Base-by-base conservation (phyloP, 371 early-diverging fungal species). In the Lichtheimia ornata region DNA sequence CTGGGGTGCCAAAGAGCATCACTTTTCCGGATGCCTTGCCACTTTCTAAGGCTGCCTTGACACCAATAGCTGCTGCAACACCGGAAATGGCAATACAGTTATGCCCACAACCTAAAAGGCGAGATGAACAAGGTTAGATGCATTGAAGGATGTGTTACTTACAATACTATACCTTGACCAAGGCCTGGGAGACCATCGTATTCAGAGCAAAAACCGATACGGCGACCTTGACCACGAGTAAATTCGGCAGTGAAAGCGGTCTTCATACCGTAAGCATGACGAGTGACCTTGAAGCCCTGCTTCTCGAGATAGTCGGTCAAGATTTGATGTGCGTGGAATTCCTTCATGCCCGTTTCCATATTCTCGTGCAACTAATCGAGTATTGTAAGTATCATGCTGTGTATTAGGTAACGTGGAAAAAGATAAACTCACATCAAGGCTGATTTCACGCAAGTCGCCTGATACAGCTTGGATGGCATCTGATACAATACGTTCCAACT, bases 1-100 rank as follows among this genome's bases (percentile, higher is more conserved):
- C 91, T 1, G 93, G 91, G 0, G 90, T 89, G 11, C 91, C 93
- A 74, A 84, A 88, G 57, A 91, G 69, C 61, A 77, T 81, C 56
- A 91, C 82, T 40, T 71, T 73, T 22, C 85, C 89, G 4, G 72
- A 61, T 35, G 87, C 65, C 6, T 70, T 47, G 43, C 75, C 81
- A 41, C 66, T 67, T 28, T 85, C 78, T 47, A 88, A 62, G 6
- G 77, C 81, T 3, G 68, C 63, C 59, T 79, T 76, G 24, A 82
- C 63, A n/a, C 81, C 88, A 35, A 84, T 58, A 12, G 84, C 82
- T 22, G 82, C 72, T 6, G 85, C 88, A 13, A 89, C 65, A 13
- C 88, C 88, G 1, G 82, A 74, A 59, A 90, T 84, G 18, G 87
- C 88, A 30, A 89, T 89, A 47, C 84, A 56, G 53, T 84, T 85